phyloP scores from a whole-genome alignment of 805 yeast genomes.

The Metschnikowia chrysomelidarum region DNA sequence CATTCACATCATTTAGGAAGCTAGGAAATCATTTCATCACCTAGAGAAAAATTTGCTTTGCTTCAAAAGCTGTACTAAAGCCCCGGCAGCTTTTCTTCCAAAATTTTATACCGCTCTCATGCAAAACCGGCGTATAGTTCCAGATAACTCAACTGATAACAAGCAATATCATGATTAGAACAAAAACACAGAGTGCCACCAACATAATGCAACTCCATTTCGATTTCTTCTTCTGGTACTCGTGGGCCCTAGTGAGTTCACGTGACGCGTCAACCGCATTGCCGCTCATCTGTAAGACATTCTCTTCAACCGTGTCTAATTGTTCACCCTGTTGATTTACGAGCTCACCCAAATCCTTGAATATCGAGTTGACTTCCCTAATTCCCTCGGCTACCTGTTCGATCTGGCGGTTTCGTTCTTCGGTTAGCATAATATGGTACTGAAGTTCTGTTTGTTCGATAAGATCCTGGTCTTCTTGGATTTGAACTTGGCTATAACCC shows the following conservation, averaged over 20 bases:
- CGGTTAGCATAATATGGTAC: slow-evolving; percentile 61
- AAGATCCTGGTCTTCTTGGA: slow-evolving; percentile 33
- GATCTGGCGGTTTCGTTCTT: slow-evolving; percentile 74
- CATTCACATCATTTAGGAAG: too few relatives aligned
- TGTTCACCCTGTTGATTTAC: slow-evolving; percentile 85
- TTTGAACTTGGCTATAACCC: slow-evolving; percentile 24
- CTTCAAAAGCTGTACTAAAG: too few relatives aligned
- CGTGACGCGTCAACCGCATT: slow-evolving; percentile 69
- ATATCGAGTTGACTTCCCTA: slow-evolving; percentile 80
- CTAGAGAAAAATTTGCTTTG: too few relatives aligned
- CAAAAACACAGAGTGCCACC: slow-evolving; percentile 54
- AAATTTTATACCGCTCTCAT: too few relatives aligned
- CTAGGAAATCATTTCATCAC: too few relatives aligned
- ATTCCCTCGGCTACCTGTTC: slow-evolving; percentile 73
- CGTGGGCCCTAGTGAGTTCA: slow-evolving; percentile 72
- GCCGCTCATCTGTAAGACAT: slow-evolving; percentile 58
- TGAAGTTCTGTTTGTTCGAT: slow-evolving; percentile 53
- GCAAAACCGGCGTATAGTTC: too few relatives aligned
- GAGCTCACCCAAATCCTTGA: slow-evolving; percentile 73
- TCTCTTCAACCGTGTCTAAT: slow-evolving; percentile 80
- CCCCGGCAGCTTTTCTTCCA: too few relatives aligned
- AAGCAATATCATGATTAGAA: slow-evolving; percentile 57
- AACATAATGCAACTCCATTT: slow-evolving; percentile 73
- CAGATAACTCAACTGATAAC: slow-evolving; percentile 40
- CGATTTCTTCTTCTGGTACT: slow-evolving; percentile 65